Conservation (phyloP, 2,329 filamentous ascomycete genomes). For the Elsinoe fawcettii region DNA sequence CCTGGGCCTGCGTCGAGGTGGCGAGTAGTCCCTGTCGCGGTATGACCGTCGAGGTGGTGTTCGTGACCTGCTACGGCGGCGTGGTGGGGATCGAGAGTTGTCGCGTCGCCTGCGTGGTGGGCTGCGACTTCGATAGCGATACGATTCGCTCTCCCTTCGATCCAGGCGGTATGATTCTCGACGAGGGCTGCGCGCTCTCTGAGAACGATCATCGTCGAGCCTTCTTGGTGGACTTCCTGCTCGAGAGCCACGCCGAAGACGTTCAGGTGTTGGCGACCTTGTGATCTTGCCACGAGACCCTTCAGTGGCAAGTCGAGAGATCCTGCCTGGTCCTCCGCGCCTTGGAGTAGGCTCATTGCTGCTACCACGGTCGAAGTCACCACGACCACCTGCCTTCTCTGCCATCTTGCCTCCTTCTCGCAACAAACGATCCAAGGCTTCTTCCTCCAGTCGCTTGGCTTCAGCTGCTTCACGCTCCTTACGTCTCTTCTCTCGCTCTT, state of each 20-base stretch:
- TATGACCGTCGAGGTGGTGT: slow-evolving; percentile 22
- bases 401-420: slow-evolving; percentile 49
- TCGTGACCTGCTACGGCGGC: slow-evolving; percentile 14
- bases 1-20: slow-evolving; percentile 19
- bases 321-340: slow-evolving; percentile 19
- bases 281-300: slow-evolving; percentile 20
- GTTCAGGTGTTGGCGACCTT: slow-evolving; percentile 18
- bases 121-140: slow-evolving; percentile 23
- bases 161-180: slow-evolving; percentile 7
- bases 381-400: slow-evolving; percentile 43
- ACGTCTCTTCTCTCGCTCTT: slow-evolving; percentile 37
- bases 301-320: slow-evolving; percentile 17
- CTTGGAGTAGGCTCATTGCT: slow-evolving; percentile 36
- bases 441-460: slow-evolving; percentile 49
- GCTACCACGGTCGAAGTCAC: slow-evolving; percentile 41
- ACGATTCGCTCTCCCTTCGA: slow-evolving; percentile 23
- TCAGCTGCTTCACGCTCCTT: slow-evolving; percentile 35
- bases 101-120: slow-evolving; percentile 22
- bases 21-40: slow-evolving; percentile 22
- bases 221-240: background rate
- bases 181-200: slow-evolving; percentile 7
- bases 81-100: slow-evolving; percentile 9
- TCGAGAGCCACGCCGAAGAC: slow-evolving; percentile 26
- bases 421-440: slow-evolving; percentile 46
- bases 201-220: slow-evolving; percentile 6